Base-by-base conservation (phyloP, 768 basidiomycete genomes). In the Amyloporia xantha region DNA sequence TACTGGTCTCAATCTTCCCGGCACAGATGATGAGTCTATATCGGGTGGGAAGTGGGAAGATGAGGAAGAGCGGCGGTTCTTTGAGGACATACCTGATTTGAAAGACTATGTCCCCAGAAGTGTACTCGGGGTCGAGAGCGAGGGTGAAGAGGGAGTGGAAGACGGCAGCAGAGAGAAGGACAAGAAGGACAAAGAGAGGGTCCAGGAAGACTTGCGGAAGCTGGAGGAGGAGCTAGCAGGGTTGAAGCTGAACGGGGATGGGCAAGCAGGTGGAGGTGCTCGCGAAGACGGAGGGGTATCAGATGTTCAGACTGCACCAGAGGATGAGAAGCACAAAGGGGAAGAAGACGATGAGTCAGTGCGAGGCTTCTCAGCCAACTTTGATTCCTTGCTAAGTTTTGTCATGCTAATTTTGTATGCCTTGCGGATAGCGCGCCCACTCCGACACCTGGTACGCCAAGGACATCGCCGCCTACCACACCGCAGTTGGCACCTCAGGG, bases 11-110 rank as follows among this genome's bases (percentile, higher is more conserved):
- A 56, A 51, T 23, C 5, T 47, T 1, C 50, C 59, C 3, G 59
- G 57, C 2, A 54, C 43, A 19, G 60, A 79, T 47, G 65, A 59
- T 43, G 66, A 70, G 50, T 70, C 74, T 1, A 64, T 65, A 3
- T 68, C 75, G 2, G 84, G 86, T 5, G 87, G 92, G 3, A 93
- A 97, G 65, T 99, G 96, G 96, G 91, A 91, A 65, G 96, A 98
- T 57, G 96, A 98, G 56, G 95, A 99, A 69, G 95, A 97, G 63
- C 75, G 87, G 20, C 73, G 84, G 50, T 98, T 95, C 67, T 98
- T 86, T 57, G 95, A 97, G 61, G 93, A 97, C 52, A 71, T 96
- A 37, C 79, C 88, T 51, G 96, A 98, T 65, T 64, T 97, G 46
- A 85, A 86, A 51, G 91, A 96, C 50, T 91, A 92, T 50, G 91